Conservation (phyloP, 2,329 filamentous ascomycete species). For the Coccinonectria pachysandricola region DNA sequence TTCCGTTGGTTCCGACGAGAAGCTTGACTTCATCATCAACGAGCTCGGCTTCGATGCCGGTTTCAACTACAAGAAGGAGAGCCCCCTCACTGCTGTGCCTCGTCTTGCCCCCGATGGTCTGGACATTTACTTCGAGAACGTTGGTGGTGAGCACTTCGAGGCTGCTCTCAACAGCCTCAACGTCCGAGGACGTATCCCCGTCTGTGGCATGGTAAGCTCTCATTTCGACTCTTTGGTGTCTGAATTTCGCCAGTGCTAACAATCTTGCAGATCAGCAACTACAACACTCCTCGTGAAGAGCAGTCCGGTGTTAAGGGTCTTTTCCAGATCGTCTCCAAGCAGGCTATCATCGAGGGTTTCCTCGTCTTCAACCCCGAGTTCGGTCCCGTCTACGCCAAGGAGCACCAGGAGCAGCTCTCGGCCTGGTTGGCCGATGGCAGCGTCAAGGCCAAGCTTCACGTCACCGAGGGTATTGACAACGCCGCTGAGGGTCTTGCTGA, state of each 20-base stretch:
- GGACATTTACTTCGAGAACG: slow-evolving; percentile 49
- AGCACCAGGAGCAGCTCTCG: not conserved
- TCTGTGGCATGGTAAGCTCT: slow-evolving; percentile 1
- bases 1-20: slow-evolving; percentile 63
- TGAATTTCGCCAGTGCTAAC: slow-evolving; percentile 1
- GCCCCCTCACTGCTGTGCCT: slow-evolving; percentile 52
- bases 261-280: not conserved
- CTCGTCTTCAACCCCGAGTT: not conserved
- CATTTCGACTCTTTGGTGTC: too few species aligned
- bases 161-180: slow-evolving; percentile 2
- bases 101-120: slow-evolving; percentile 62
- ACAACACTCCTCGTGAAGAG: slow-evolving; percentile 1
- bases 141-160: slow-evolving; percentile 29
- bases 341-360: not conserved
- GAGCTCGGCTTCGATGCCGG: slow-evolving; percentile 41
- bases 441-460: slow-evolving; percentile 56
- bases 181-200: slow-evolving; percentile 1
- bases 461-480: slow-evolving; percentile 70
- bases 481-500: slow-evolving; percentile 61
- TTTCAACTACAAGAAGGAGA: slow-evolving; percentile 79
- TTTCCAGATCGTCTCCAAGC: not conserved
- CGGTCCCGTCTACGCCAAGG: not conserved
- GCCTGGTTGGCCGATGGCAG: slow-evolving; percentile 18
- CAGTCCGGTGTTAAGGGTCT: not conserved
- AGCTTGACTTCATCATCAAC: slow-evolving; percentile 50